phyloP scores from a whole-genome alignment of 2,329 filamentous ascomycete species.

The Fusarium beomiforme region DNA sequence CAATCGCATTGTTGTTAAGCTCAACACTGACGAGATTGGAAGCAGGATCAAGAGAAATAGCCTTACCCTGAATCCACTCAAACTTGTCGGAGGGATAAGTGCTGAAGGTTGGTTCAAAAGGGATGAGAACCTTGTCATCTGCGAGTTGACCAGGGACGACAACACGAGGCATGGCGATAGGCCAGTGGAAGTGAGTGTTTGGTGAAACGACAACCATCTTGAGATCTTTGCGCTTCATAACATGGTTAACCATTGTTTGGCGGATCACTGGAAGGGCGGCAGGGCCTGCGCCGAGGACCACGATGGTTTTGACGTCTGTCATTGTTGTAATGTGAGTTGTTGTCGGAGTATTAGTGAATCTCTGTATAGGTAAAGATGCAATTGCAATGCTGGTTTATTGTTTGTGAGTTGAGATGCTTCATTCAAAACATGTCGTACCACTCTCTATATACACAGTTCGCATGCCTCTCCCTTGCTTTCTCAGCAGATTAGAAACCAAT shows the following conservation, averaged over 20 bases:
- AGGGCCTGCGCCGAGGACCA: conserved; percentile 61
- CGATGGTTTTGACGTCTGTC: conserved; percentile 51
- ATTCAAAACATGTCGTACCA: background rate
- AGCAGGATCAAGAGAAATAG: conserved; percentile 54
- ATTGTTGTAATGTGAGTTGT: conserved; percentile 9
- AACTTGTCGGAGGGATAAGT: conserved; percentile 59
- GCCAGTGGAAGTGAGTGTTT: conserved; percentile 61
- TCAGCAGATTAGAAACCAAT: conserved; percentile 11
- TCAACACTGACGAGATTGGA: conserved; percentile 55
- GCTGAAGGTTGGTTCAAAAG: conserved; percentile 56
- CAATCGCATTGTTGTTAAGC: conserved; percentile 45
- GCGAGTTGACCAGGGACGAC: conserved; percentile 57
- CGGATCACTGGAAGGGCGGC: conserved; percentile 60
- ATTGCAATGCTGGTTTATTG: background rate
- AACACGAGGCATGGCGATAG: conserved; percentile 58
- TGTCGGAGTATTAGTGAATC: background rate
- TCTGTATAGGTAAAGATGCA: background rate
- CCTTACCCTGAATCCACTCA: conserved; percentile 62
- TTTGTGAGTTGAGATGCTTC: conserved; percentile 3
- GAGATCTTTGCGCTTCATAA: conserved; percentile 52
- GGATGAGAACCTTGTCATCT: conserved; percentile 52
- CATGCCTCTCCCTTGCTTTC: background rate
- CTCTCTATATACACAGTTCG: conserved; percentile 9
- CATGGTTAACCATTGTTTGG: conserved; percentile 58
- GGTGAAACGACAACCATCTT: conserved; percentile 59